A percentile compares a stretch with the other conserved stretches of the same genome.
Conservation (phyloP, 1,139 yeast species). For the Torulaspora globosa region DNA sequence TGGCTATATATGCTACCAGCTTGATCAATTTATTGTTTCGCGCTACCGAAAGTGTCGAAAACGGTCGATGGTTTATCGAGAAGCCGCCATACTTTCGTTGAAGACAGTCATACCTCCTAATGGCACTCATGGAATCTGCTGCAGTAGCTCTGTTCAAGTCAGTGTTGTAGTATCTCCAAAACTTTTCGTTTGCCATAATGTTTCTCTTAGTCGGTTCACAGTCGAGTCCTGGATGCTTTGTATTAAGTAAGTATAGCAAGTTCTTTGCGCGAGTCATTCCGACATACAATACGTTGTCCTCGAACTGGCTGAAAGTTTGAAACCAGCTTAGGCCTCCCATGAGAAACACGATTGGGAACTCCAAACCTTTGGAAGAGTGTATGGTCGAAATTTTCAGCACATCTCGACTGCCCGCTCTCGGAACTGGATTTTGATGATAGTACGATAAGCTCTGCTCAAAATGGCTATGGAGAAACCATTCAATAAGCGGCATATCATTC, state of each 20-base stretch:
- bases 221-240: conserved; percentile 22
- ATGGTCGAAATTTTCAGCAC: conserved; percentile 54
- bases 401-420: conserved; percentile 27
- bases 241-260: conserved; percentile 44
- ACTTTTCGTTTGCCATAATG: conserved; percentile 16
- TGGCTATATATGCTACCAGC: conserved; percentile 1
- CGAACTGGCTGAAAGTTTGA: conserved; percentile 27
- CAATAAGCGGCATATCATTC: conserved; percentile 27
- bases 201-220: not conserved
- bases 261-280: conserved; percentile 62
- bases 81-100: conserved; percentile 14
- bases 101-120: conserved; percentile 10
- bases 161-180: conserved; percentile 33
- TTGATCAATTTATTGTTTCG: not conserved
- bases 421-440: conserved; percentile 23
- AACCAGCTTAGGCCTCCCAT: conserved; percentile 39
- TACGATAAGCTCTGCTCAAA: conserved; percentile 42
- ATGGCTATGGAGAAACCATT: conserved; percentile 46
- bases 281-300: conserved; percentile 49
- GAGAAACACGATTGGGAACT: conserved; percentile 64
- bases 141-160: conserved; percentile 22
- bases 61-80: not conserved
- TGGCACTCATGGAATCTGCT: not conserved
- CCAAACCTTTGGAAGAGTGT: conserved; percentile 69
- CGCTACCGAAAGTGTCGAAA: not conserved